Conservation (phyloP, 352 stramenopile species). For the Bremia lactucae region DNA sequence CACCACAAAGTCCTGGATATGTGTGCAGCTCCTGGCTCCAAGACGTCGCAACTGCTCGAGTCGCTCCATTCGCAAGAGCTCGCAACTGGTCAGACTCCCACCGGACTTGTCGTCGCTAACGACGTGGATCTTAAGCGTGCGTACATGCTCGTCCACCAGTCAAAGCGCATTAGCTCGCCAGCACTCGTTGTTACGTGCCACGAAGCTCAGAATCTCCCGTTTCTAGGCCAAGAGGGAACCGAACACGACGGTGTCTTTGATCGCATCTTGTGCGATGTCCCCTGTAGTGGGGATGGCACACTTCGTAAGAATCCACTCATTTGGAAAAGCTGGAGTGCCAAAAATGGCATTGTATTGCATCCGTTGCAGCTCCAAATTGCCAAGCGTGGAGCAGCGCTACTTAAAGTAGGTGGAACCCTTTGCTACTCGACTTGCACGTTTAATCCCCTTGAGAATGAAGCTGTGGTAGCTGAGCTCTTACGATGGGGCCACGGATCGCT, state of each 20-base stretch:
- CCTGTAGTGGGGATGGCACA: constrained; percentile 97
- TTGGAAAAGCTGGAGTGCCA: constrained; percentile 90
- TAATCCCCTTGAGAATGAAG: constrained; percentile 99
- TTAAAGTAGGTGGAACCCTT: constrained; percentile 90
- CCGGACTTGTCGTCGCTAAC: constrained; percentile 92
- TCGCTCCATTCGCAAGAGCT: constrained; percentile 79
- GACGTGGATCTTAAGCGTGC: constrained; percentile 95
- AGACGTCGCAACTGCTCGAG: constrained; percentile 98
- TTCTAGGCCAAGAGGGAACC: constrained; percentile 56
- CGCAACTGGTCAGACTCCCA: constrained; percentile 65
- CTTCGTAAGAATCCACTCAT: constrained; percentile 96
- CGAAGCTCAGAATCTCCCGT: constrained; percentile 93
- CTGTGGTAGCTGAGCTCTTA: constrained; percentile 95
- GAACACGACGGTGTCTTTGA: constrained; percentile 89
- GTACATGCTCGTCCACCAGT: constrained; percentile 98
- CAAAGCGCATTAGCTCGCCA: constrained; percentile 92
- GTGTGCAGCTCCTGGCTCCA: constrained; percentile 97
- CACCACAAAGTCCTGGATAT: constrained; percentile 94
- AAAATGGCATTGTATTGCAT: constrained; percentile 89
- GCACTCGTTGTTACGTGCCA: constrained; percentile 93
- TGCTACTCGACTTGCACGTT: constrained; percentile 97
- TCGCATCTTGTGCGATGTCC: constrained; percentile 96
- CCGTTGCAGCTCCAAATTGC: constrained; percentile 93
- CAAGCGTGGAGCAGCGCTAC: constrained; percentile 82
- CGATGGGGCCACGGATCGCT: constrained; percentile 83